A percentile compares a stretch with the other conserved stretches of the same genome.
phyloP scores from a whole-genome alignment of 805 yeast species.

The Monosporozyma aerobia region DNA sequence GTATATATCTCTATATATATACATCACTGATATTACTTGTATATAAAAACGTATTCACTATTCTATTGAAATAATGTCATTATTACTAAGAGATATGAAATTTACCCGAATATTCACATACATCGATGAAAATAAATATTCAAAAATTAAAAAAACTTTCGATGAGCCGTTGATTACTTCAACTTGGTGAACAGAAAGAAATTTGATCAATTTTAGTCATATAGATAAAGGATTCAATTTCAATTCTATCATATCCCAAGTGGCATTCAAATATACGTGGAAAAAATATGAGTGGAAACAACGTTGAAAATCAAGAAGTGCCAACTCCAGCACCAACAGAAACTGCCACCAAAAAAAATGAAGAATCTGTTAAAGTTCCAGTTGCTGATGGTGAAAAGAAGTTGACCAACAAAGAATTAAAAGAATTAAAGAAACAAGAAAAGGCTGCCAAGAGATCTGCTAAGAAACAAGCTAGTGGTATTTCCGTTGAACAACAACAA shows the following conservation, averaged over 20 bases:
- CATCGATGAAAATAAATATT: background rate
- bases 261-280: too few relatives aligned
- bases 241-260: background rate
- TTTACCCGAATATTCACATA: background rate
- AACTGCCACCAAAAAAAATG: background rate
- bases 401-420: conserved; percentile 69
- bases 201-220: background rate
- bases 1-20: background rate
- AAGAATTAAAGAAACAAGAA: conserved; percentile 80
- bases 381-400: conserved; percentile 20
- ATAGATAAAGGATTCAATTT: too few relatives aligned
- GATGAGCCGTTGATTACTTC: background rate
- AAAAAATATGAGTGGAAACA: background rate
- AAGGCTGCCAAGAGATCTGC: conserved; percentile 93
- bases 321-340: background rate
- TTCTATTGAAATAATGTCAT: background rate
- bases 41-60: background rate
- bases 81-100: background rate
- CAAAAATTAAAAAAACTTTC: background rate
- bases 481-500: conserved; percentile 34
- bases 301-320: background rate
- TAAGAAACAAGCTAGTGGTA: conserved; percentile 60
- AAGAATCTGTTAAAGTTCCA: background rate
- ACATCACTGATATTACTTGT: background rate
- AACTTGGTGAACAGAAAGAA: too few relatives aligned